phyloP scores from a whole-genome alignment of 805 yeast species.

The Nakazawaea wyomingensis region DNA sequence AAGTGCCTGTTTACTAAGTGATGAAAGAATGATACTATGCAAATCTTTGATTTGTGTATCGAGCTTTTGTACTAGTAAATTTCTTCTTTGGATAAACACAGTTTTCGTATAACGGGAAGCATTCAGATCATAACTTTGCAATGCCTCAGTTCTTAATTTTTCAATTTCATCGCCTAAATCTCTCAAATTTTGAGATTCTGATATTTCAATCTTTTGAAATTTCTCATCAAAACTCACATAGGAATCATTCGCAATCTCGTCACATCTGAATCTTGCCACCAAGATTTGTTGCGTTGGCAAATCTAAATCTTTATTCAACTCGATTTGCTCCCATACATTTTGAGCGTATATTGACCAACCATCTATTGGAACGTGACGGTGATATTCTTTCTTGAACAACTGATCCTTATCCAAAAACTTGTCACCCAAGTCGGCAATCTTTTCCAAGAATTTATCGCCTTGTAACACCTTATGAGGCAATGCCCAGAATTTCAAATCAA shows the following conservation, averaged over 20 bases:
- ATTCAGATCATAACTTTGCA: conserved; percentile 54
- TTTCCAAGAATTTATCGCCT: conserved; percentile 60
- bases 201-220: conserved; percentile 26
- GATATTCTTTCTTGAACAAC: conserved; percentile 66
- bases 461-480: conserved; percentile 83
- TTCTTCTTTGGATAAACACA: conserved; percentile 64
- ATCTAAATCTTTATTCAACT: conserved; percentile 87
- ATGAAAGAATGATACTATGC: conserved; percentile 35
- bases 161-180: conserved; percentile 38
- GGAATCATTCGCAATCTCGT: conserved; percentile 66
- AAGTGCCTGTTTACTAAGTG: conserved; percentile 30
- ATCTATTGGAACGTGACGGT: conserved; percentile 84
- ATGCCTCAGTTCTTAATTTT: conserved; percentile 38
- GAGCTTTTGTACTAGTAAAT: conserved; percentile 41
- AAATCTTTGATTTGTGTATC: conserved; percentile 40
- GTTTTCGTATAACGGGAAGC: conserved; percentile 71
- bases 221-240: conserved; percentile 37
- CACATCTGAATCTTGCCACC: conserved; percentile 92
- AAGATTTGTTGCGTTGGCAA: conserved; percentile 94
- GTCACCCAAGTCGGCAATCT: conserved; percentile 60
- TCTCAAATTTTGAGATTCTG: conserved; percentile 22
- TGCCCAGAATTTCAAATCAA: conserved; percentile 77
- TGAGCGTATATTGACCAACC: conserved; percentile 94
- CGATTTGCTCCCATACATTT: conserved; percentile 92
- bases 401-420: conserved; percentile 38